Conservation (phyloP, 768 basidiomycete genomes). For the Postia placenta region DNA sequence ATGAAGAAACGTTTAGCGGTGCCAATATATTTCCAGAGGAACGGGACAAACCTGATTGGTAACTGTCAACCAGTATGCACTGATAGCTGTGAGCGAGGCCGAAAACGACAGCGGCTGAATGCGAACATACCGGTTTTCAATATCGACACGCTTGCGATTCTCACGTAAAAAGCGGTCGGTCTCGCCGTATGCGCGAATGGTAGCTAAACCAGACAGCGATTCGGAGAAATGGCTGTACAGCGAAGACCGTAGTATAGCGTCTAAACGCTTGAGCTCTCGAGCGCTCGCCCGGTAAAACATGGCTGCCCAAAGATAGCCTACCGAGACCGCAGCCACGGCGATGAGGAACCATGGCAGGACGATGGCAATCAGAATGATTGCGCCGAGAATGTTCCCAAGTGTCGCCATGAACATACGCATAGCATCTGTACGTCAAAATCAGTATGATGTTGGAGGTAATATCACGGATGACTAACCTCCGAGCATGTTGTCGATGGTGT, state of each 20-base stretch:
- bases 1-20: conserved; percentile 64
- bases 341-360: conserved; percentile 83
- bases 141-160: conserved; percentile 70
- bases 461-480: conserved; percentile 34
- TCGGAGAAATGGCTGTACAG: conserved; percentile 93
- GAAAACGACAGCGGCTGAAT: neutral
- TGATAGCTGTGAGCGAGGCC: conserved; percentile 19
- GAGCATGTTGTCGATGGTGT: conserved; percentile 73
- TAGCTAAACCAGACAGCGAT: conserved; percentile 78
- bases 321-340: conserved; percentile 51
- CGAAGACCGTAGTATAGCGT: conserved; percentile 80
- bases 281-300: conserved; percentile 83
- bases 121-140: conserved; percentile 51
- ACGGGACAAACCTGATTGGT: conserved; percentile 66
- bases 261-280: conserved; percentile 76
- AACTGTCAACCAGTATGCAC: conserved; percentile 84
- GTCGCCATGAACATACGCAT: conserved; percentile 69
- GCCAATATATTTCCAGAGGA: neutral
- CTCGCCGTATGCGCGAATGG: conserved; percentile 86
- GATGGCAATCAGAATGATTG: conserved; percentile 72
- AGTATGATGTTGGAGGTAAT: neutral
- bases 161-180: conserved; percentile 66
- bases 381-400: conserved; percentile 59
- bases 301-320: conserved; percentile 66
- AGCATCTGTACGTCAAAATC: conserved; percentile 40